A percentile compares a stretch with the other conserved stretches of the same genome.
Evolutionary conservation across 169 alveolate species (phyloP).

Genomic region (Cryptosporidium xiaoi): DNA sequence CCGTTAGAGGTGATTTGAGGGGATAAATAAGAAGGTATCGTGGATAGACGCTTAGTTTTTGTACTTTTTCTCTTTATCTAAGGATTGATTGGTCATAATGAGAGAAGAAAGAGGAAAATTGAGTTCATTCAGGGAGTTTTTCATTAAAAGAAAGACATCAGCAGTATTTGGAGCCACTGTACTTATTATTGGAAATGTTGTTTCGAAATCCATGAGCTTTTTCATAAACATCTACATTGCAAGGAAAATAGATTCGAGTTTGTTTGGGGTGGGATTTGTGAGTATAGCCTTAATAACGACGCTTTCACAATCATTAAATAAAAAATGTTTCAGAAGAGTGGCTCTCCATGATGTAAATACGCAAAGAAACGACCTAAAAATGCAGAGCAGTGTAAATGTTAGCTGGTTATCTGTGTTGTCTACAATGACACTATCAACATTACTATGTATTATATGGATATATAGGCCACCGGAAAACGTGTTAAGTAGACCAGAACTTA

Average conservation of each 20-base stretch:
- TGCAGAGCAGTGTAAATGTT: conserved; percentile 40
- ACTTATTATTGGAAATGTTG: conserved; percentile 20
- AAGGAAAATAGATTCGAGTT: conserved; percentile 28
- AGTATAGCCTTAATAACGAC: conserved; percentile 51
- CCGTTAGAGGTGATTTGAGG: too few relatives aligned
- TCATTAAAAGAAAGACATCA: conserved; percentile 11
- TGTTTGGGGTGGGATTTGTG: conserved; percentile 58
- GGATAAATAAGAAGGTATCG: too few relatives aligned
- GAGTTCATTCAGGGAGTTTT: not conserved
- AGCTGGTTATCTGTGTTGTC: conserved; percentile 51
- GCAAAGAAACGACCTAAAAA: not conserved
- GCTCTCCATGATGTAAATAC: conserved; percentile 36
- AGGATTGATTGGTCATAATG: too few relatives aligned
- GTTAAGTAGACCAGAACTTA: not conserved
- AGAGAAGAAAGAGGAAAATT: not conserved
- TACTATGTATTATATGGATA: conserved; percentile 17
- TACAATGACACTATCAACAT: not conserved
- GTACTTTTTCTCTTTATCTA: too few relatives aligned
- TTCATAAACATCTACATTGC: conserved; percentile 44
- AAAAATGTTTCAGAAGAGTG: conserved; percentile 52
- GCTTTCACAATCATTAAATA: conserved; percentile 43
- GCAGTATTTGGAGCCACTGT: conserved; percentile 41
- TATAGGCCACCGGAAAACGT: conserved; percentile 34
- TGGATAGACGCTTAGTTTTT: too few relatives aligned
- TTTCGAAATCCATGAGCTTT: conserved; percentile 31